These are phyloP conservation scores for Yarrowia sp. DNA, from an alignment of 805 yeast genomes.

Conservation along the genomic window DNA sequence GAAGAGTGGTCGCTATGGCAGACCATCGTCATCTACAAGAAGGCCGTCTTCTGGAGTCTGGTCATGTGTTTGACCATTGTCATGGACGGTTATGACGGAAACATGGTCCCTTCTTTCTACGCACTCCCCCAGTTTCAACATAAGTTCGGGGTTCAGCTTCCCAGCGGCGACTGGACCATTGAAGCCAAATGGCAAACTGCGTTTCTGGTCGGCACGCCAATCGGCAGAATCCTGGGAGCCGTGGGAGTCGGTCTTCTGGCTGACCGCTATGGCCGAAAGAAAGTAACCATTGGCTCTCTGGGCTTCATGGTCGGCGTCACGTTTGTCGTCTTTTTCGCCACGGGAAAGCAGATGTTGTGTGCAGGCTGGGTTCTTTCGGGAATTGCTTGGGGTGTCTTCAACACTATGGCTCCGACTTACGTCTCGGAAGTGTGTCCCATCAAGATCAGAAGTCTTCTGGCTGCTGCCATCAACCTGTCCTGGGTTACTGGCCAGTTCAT, in stretches of 20 bases:
- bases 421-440: not conserved
- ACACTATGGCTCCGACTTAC: not conserved
- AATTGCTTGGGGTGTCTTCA: not conserved
- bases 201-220: slow-evolving; percentile 37
- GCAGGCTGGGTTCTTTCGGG: not conserved
- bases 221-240: slow-evolving; percentile 50
- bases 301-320: slow-evolving; percentile 22
- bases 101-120: slow-evolving; percentile 44
- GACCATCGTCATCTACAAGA: slow-evolving; percentile 38
- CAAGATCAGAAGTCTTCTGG: not conserved
- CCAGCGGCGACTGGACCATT: slow-evolving; percentile 4
- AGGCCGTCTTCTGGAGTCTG: slow-evolving; percentile 48
- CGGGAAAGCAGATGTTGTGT: not conserved
- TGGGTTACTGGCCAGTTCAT: not conserved
- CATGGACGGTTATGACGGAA: slow-evolving; percentile 52
- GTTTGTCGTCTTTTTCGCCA: not conserved
- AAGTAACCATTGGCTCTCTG: slow-evolving; percentile 33
- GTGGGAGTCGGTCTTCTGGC: slow-evolving; percentile 46
- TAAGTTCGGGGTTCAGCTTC: slow-evolving; percentile 41
- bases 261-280: slow-evolving; percentile 49
- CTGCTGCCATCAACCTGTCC: not conserved
- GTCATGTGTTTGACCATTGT: slow-evolving; percentile 45
- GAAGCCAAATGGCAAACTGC: slow-evolving; percentile 36
- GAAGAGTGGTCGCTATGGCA: too few species aligned
- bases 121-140: slow-evolving; percentile 46